Evolutionary conservation across 257 asterid species (phyloP).

Genomic region (Gentiana macrophylla): DNA sequence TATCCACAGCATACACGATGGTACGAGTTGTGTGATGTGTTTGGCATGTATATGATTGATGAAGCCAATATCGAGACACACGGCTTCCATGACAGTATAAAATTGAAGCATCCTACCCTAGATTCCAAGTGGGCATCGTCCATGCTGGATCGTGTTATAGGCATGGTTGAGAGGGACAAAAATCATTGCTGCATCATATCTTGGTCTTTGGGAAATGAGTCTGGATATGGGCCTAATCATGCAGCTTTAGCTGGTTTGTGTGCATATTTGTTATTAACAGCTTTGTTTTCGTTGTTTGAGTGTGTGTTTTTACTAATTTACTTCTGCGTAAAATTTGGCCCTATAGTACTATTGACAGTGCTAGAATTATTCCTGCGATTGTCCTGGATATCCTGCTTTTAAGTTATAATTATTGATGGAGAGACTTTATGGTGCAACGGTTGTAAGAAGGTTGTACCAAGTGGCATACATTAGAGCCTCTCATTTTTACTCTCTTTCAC

Average conservation of each 20-base stretch:
- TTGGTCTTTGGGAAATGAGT: slow-evolving; percentile 96
- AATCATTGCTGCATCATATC: slow-evolving; percentile 84
- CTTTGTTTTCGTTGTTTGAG: background rate
- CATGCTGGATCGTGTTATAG: slow-evolving; percentile 90
- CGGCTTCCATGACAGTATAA: slow-evolving; percentile 66
- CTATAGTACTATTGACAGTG: no score
- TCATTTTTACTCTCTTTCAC: no score
- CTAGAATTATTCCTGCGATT: no score
- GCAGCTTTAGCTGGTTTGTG: slow-evolving; percentile 78
- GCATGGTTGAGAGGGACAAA: slow-evolving; percentile 98
- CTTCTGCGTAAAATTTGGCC: no score
- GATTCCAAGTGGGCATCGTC: slow-evolving; percentile 80
- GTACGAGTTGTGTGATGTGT: slow-evolving; percentile 95
- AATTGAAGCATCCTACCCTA: slow-evolving; percentile 65
- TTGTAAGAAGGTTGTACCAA: no score
- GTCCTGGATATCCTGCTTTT: no score
- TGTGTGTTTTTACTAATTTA: no score
- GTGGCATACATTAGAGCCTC: no score
- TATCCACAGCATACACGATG: slow-evolving; percentile 94
- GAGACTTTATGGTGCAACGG: no score
- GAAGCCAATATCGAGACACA: slow-evolving; percentile 99
- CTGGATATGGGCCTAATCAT: slow-evolving; percentile 94
- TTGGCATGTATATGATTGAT: slow-evolving; percentile 98
- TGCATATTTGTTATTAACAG: slow-evolving; percentile 1
- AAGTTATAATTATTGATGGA: background rate